These are phyloP conservation scores for Pascua sp. DNA, from an alignment of 1,284 basidiomycete genomes.

Conservation along the genomic window DNA sequence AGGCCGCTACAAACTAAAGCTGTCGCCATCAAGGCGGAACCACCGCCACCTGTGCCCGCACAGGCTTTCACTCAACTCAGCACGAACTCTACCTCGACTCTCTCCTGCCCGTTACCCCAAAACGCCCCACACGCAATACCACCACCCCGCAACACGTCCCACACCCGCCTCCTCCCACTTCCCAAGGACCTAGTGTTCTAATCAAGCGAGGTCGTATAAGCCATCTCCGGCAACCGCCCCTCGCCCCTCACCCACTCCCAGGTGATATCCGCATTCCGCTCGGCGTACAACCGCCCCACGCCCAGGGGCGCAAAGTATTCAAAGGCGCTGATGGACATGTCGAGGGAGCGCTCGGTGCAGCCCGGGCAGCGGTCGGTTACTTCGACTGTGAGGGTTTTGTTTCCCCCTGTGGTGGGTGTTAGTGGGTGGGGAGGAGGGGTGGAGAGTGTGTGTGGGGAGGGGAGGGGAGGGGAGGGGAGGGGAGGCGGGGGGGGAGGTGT, in stretches of 20 bases:
- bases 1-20: too few species aligned
- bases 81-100: too few species aligned
- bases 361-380: conserved; percentile 53
- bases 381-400: conserved; percentile 47
- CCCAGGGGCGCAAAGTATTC: conserved; percentile 42
- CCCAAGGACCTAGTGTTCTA: too few species aligned
- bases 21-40: too few species aligned
- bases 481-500: conserved; percentile 27
- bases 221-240: conserved; percentile 20
- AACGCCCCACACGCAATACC: too few species aligned
- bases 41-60: too few species aligned
- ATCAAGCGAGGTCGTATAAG: not conserved
- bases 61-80: too few species aligned
- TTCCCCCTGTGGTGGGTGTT: conserved; percentile 31
- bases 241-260: conserved; percentile 33
- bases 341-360: conserved; percentile 50
- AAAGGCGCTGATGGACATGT: conserved; percentile 52
- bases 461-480: too few species aligned
- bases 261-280: conserved; percentile 31
- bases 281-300: conserved; percentile 27
- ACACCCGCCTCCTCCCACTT: too few species aligned
- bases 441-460: not conserved
- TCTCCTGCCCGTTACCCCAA: too few species aligned
- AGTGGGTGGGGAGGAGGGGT: conserved; percentile 10
- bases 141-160: too few species aligned